These are phyloP conservation scores for Ichthyophthirius multifiliis DNA, from an alignment of 169 alveolate genomes.

Conservation along the genomic window DNA sequence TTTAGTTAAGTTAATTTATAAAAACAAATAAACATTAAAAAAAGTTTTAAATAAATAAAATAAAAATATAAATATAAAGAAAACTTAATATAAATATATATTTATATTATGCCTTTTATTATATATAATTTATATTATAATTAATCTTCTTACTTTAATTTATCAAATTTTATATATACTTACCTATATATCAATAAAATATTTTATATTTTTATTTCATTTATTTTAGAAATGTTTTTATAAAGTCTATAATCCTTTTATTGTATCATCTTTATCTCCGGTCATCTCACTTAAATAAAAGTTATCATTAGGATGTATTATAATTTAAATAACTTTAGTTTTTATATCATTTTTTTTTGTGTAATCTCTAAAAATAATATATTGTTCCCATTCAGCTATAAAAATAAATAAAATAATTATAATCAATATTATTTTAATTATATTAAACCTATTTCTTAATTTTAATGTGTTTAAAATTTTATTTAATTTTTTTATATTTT, in stretches of 20 bases:
- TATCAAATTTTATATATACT: too few species aligned
- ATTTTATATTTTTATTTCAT: too few species aligned
- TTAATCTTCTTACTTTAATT: too few species aligned
- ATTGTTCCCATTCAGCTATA: not conserved
- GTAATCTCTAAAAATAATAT: not conserved
- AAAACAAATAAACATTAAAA: too few species aligned
- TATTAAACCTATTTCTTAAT: not conserved
- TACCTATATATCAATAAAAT: too few species aligned
- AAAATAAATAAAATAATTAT: not conserved
- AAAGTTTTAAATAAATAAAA: too few species aligned
- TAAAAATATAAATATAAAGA: too few species aligned
- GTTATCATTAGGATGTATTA: not conserved
- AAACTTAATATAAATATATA: too few species aligned
- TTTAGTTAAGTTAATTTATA: too few species aligned
- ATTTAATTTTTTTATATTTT: not conserved
- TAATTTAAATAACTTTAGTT: not conserved
- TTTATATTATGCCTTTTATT: too few species aligned
- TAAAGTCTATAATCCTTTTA: not conserved
- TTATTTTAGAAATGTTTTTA: not conserved
- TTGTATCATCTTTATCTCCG: not conserved
- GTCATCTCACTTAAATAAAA: conserved; percentile 6
- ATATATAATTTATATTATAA: too few species aligned
- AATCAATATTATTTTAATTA: not conserved
- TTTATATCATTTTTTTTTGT: not conserved
- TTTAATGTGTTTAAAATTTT: not conserved